A percentile compares a stretch with the other conserved stretches of the same genome.
Evolutionary conservation across 306 rosid species (phyloP).

Genomic region (Medicago lupulina): DNA sequence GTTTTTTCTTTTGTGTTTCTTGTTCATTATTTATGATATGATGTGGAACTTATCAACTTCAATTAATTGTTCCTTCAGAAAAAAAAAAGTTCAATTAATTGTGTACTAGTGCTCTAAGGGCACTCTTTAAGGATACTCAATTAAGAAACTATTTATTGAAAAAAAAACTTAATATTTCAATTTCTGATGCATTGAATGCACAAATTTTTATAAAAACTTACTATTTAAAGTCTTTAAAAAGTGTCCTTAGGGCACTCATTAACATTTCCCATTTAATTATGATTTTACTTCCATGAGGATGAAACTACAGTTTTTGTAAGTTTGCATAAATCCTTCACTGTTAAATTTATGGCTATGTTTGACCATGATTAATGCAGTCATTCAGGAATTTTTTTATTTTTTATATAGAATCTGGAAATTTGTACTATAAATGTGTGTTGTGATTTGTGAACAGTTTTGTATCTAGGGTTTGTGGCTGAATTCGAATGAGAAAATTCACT

Average conservation of each 20-base stretch:
- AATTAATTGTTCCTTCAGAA: too few relatives aligned
- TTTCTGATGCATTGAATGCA: too few relatives aligned
- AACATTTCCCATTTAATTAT: too few relatives aligned
- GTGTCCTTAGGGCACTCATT: too few relatives aligned
- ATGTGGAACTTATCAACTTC: constrained; percentile 11
- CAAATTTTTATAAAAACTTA: too few relatives aligned
- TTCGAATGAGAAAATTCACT: neutral
- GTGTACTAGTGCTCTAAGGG: too few relatives aligned
- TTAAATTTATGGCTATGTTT: neutral
- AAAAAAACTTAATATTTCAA: too few relatives aligned
- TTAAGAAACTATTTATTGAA: too few relatives aligned
- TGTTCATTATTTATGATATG: neutral
- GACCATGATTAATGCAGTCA: constrained; percentile 2
- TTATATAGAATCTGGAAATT: neutral
- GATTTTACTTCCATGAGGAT: neutral
- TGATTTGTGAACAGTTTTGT: neutral
- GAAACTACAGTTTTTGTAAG: neutral
- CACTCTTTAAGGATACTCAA: too few relatives aligned
- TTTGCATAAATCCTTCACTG: neutral
- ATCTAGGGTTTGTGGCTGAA: neutral
- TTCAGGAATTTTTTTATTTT: too few relatives aligned
- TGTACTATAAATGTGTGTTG: neutral
- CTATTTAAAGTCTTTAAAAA: too few relatives aligned
- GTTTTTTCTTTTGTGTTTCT: neutral
- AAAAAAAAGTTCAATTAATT: too few relatives aligned